A percentile compares a stretch with the other conserved stretches of the same genome.
These are phyloP conservation scores for Malassezia psittaci DNA, from an alignment of 1,284 basidiomycete species.

Conservation along the genomic window DNA sequence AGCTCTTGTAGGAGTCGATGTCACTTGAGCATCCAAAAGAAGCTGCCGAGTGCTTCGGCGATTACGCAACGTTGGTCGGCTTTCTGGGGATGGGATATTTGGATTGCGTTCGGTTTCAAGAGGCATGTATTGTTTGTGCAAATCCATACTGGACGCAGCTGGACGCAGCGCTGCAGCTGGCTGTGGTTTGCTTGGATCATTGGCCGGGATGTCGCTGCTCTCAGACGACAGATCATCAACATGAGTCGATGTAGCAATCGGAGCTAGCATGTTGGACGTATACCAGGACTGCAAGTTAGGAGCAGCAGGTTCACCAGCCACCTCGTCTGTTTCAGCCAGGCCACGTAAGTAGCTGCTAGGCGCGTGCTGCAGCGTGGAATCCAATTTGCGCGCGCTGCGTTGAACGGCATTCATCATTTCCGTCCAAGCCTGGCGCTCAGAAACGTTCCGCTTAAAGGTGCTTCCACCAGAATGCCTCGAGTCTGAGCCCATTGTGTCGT, in stretches of 20 bases:
- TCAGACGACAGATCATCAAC: neutral
- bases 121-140: constrained; percentile 1
- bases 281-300: neutral
- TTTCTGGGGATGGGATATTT: neutral
- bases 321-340: constrained; percentile 1
- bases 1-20: constrained; percentile 15
- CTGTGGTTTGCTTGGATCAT: too few species aligned
- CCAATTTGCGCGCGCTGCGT: constrained; percentile 35
- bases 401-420: constrained; percentile 42
- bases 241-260: neutral
- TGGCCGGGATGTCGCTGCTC: neutral
- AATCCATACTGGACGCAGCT: constrained; percentile 1
- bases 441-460: constrained; percentile 40
- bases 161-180: constrained; percentile 4
- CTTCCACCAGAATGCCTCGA: constrained; percentile 44
- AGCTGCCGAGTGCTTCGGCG: constrained; percentile 20
- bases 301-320: neutral
- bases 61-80: constrained; percentile 3
- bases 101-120: neutral
- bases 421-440: constrained; percentile 43
- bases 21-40: constrained; percentile 18
- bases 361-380: neutral
- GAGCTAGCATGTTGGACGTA: neutral
- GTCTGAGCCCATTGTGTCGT: constrained; percentile 31
- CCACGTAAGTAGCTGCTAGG: neutral